Evolutionary conservation across 164 flowering plant genomes (phyloP).

Genomic region (Sextonia rubra): DNA sequence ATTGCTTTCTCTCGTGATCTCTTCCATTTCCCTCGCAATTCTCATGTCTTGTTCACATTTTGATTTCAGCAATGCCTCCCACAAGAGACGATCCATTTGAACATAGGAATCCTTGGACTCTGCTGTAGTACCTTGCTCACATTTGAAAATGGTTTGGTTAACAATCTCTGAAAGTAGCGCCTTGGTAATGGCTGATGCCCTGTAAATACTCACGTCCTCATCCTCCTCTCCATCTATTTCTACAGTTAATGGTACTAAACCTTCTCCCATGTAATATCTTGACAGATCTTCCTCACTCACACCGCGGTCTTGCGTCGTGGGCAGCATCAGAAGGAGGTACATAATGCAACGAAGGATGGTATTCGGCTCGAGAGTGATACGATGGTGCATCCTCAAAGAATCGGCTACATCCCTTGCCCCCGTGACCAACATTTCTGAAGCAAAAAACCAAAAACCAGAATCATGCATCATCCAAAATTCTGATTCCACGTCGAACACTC

Average conservation of each 20-base stretch:
- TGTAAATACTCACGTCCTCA: background rate
- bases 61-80: background rate
- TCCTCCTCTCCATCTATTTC: background rate
- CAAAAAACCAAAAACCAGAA: too few species aligned
- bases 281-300: background rate
- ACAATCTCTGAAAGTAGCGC: background rate
- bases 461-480: too few species aligned
- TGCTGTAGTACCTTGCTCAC: too few species aligned
- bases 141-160: too few species aligned
- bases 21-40: background rate
- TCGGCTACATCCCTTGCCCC: background rate
- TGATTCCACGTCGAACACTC: background rate
- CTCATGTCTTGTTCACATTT: rapidly evolving
- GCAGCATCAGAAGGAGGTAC: background rate
- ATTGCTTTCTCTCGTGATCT: too few species aligned
- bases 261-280: background rate
- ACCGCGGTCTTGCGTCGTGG: background rate
- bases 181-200: background rate
- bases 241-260: background rate
- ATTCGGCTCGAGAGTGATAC: background rate
- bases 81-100: background rate
- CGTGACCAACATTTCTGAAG: background rate
- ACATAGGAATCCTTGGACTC: background rate
- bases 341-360: background rate
- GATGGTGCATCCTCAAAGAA: background rate